Base-by-base conservation (phyloP, 257 asterid genomes). In the Buddleja alternifolia region DNA sequence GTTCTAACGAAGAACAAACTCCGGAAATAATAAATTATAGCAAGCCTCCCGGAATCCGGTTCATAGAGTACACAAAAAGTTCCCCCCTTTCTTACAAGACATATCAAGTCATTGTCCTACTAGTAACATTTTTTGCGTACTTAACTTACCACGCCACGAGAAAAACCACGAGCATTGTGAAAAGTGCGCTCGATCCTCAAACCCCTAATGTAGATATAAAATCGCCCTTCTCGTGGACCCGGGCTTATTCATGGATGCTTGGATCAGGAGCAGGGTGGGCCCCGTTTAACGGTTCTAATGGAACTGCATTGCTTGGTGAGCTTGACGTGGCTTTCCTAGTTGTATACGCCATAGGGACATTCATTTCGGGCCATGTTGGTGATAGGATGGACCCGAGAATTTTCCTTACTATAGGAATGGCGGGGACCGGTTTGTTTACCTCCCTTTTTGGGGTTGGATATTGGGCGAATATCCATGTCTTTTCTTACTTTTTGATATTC, bases 111-210 rank as follows among this genome's bases (percentile, higher is more conserved):
- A 68, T 83, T 64, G 95, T 85, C 77, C 76, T 88, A 16, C 25
- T 75, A 10, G 75, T 88, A 1, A 88, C 95, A 7, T 85, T 85
- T 61, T 76, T 83, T 2, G 88, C 92, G 1, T 88, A 88, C 67
- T 47, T 88, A 20, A 48, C 79, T 23, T 88, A 83, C 57, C 95
- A 88, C 42, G 88, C 92, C 17, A 80, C 95, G 2, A 70, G 95
- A 51, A 88, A 88, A 80, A 88, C 95, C 32, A 84, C 88, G 24
- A 85, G 95, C 84, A 85, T 88, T 63, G 87, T 88, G 21, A 88
- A 88, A 78, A 84, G 85, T 29, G 92, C 95, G 3, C 90, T 88
- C 17, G 92, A 85, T 63, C 95, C 95, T 0, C 80, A 81, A 29
- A 64, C 92, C 3, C 71, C 80, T 11, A 42, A 52, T 15, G 16